These are phyloP conservation scores for Rhynchospora breviuscula DNA, from an alignment of 176 grass and related monocot species.

Conservation along the genomic window DNA sequence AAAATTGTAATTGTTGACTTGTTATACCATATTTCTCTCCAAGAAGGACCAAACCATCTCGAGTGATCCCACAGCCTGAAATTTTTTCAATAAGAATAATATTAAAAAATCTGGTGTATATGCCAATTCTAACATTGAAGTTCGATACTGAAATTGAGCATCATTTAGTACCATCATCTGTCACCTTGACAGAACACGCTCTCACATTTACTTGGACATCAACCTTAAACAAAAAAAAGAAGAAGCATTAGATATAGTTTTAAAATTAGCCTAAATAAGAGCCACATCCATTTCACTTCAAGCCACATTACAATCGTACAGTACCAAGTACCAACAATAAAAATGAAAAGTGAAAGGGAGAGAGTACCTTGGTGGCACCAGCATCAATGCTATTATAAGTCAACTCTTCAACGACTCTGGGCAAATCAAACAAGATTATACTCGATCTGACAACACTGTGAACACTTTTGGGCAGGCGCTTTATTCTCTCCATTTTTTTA, in stretches of 20 bases:
- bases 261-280: neutral
- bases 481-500: slow-evolving; percentile 54
- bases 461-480: slow-evolving; percentile 44
- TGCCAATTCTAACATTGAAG: neutral
- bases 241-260: neutral
- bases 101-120: neutral
- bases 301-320: neutral
- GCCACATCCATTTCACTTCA: neutral
- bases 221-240: slow-evolving; percentile 45
- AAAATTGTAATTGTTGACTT: slow-evolving; percentile 3
- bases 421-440: slow-evolving; percentile 59
- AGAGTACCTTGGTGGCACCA: slow-evolving; percentile 52
- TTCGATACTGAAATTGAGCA: slow-evolving; percentile 1
- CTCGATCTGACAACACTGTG: slow-evolving; percentile 61
- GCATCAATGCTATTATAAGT: slow-evolving; percentile 84
- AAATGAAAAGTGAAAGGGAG: neutral
- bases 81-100: slow-evolving; percentile 10
- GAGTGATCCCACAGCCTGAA: slow-evolving; percentile 82
- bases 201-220: slow-evolving; percentile 56
- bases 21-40: slow-evolving; percentile 74
- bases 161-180: slow-evolving; percentile 66
- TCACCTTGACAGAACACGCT: slow-evolving; percentile 68
- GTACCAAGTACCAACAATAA: neutral
- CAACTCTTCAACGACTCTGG: slow-evolving; percentile 82
- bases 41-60: slow-evolving; percentile 80